Evolutionary conservation across 179 eudicot species (phyloP), one percentile per base, ranked within the genome.

Genomic region (Beta corolliflora): DNA sequence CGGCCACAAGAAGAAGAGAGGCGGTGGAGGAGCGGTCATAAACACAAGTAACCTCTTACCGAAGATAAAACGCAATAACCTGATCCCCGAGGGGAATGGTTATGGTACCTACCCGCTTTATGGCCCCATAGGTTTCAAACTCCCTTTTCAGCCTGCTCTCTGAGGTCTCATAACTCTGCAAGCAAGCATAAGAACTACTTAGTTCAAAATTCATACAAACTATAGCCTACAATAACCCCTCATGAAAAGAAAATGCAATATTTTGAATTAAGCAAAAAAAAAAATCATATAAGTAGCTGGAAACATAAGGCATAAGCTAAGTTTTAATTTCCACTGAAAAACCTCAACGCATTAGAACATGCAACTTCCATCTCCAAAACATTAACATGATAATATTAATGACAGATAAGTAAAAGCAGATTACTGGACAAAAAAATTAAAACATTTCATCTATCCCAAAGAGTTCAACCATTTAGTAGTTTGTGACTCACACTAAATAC

Each of bases 101-200:
- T 84, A 81, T 75, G 87, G 90, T 88, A 97, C 99, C 90, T 97
- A 97, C 99, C 99, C 93, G 93, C 84, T 97, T 97, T 88, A 97
- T 94, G 55, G 99, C 97, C 76, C 99, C 99, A 86, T 97, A 97
- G 71, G 98, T 91, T 89, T 97, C 99, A 89, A 97, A 97, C 95
- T 97, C 99, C 93, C 98, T 92, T 92, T 94, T 97, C 84, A 97
- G 87, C 88, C 91, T 90, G 92, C 97, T 91, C 86, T 94, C 99
- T n/a, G 98, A 87, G 71, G 98, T 97, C 88, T 97, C 99, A 80
- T 91, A 93, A 80, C 88, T 95, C 99, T 95, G 97, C 77, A 90
- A 82, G 77, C 6, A 76, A 41, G 53, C 67, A 44, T 19, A 71
- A 29, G 14, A 48, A 70, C 23, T n/a, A 36, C 77, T 85, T 16